Evolutionary conservation across 495 filamentous ascomycete species (phyloP).

Genomic region (Glarea lozoyensis): DNA sequence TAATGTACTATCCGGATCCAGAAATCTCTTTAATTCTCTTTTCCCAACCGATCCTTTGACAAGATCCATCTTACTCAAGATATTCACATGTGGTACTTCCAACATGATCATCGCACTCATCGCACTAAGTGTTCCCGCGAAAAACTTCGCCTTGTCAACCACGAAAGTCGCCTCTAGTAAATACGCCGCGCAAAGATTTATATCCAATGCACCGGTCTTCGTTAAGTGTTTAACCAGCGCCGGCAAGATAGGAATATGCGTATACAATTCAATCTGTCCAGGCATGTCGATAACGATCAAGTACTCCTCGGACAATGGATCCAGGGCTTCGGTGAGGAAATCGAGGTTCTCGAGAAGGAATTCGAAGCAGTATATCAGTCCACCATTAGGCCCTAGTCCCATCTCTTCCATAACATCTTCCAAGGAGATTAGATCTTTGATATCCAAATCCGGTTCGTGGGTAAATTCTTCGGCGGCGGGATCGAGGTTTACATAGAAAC

Average conservation of each 20-base stretch:
- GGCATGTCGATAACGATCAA: constrained; percentile 98
- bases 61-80: constrained; percentile 95
- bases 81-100: constrained; percentile 89
- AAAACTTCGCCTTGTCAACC: constrained; percentile 92
- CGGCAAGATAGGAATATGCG: constrained; percentile 87
- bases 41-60: constrained; percentile 74
- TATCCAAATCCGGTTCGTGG: constrained; percentile 90
- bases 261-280: constrained; percentile 97
- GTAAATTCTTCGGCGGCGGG: constrained; percentile 89
- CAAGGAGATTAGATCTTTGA: constrained; percentile 90
- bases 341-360: constrained; percentile 93
- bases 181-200: constrained; percentile 90
- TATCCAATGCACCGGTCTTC: constrained; percentile 68
- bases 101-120: constrained; percentile 99
- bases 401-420: constrained; percentile 99
- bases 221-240: constrained; percentile 76
- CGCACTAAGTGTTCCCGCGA: constrained; percentile 86
- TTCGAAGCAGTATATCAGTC: constrained; percentile 96
- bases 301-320: constrained; percentile 85
- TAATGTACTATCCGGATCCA: constrained; percentile 70
- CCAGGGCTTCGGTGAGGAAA: constrained; percentile 81
- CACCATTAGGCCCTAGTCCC: constrained; percentile 87
- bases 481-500: constrained; percentile 96
- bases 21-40: constrained; percentile 76
- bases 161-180: constrained; percentile 93